Base-by-base conservation (phyloP, 1,139 yeast genomes). In the Hyphopichia pseudoburtonii region DNA sequence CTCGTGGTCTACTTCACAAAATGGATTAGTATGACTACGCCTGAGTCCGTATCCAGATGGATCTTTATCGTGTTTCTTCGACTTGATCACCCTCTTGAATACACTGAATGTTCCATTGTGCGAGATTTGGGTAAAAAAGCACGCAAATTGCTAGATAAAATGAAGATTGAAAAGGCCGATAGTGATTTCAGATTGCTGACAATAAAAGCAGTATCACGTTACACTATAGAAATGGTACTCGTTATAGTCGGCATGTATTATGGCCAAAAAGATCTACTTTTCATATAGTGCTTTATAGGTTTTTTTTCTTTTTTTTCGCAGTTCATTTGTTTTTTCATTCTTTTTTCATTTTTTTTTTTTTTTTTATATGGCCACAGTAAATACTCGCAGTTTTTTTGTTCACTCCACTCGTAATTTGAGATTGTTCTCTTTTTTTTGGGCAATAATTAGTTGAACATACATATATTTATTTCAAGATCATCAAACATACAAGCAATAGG, bases 91-190 rank as follows among this genome's bases (percentile, higher is more conserved):
- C 52, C 55, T 1, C 42, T 71, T 25, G 71, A 68, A 30, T 54
- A 57, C 22, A 52, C 51, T 33, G 76, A 71, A 37, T 39, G 56
- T 31, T 55, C 73, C 2, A 50, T 66, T 6, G 46, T 71, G 14
- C 54, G 76, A 32, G 69, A 61, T 5, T 52, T 71, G 41, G 76
- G 67, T 2, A 57, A 62, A 42, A 70, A 69, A 44, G 76, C 76
- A 2, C 43, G 54, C 5, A 62, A 60, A 34, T 41, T 68, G 10
- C 42, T 50, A 17, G 36, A 34, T 2, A 44, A 54, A 31, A 32
- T 40, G 25, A n/a, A n/a, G n/a, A n/a, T n/a, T n/a, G n/a, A n/a
- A n/a, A n/a, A n/a, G n/a, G n/a, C n/a, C n/a, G n/a, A n/a, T n/a
- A n/a, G n/a, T n/a, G n/a, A n/a, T n/a, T n/a, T n/a, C n/a, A n/a